These are phyloP conservation scores for Trichoderma asperellum DNA, from an alignment of 2,329 filamentous ascomycete genomes.

Conservation along the genomic window DNA sequence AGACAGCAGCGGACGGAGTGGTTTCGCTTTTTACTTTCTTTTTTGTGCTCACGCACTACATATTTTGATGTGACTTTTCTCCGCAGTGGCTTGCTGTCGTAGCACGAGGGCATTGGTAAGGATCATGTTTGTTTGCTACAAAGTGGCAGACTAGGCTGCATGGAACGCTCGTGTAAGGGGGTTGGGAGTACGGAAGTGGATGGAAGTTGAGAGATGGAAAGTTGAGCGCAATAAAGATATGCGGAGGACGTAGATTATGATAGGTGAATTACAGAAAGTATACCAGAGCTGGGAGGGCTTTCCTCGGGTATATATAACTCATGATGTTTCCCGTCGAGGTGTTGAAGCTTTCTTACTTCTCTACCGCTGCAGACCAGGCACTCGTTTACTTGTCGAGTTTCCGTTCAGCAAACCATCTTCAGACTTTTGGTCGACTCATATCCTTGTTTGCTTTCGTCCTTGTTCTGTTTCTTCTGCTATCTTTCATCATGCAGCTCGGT, in stretches of 20 bases:
- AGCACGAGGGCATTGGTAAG: not conserved
- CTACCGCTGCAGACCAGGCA: not conserved
- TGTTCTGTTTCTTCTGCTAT: not conserved
- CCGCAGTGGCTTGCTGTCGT: conserved; percentile 9
- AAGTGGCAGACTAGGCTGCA: conserved; percentile 4
- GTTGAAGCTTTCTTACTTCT: not conserved
- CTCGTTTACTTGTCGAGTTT: not conserved
- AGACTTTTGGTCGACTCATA: not conserved
- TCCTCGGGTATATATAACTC: conserved; percentile 14
- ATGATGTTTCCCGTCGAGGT: not conserved
- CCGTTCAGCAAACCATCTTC: not conserved
- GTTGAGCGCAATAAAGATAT: conserved; percentile 2
- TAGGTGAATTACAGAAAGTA: not conserved
- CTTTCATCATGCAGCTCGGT: not conserved
- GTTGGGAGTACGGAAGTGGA: not conserved
- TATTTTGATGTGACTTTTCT: not conserved
- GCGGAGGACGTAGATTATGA: not conserved
- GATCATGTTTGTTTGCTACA: not conserved
- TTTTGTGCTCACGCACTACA: no score
- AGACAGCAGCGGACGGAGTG: not conserved
- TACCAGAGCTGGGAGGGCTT: not conserved
- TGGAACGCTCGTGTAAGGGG: conserved; percentile 4
- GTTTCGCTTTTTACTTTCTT: not conserved
- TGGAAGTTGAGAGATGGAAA: not conserved
- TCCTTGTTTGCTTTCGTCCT: not conserved